Conservation (phyloP, 2,329 filamentous ascomycete species). For the Paecilomyces variotii region DNA sequence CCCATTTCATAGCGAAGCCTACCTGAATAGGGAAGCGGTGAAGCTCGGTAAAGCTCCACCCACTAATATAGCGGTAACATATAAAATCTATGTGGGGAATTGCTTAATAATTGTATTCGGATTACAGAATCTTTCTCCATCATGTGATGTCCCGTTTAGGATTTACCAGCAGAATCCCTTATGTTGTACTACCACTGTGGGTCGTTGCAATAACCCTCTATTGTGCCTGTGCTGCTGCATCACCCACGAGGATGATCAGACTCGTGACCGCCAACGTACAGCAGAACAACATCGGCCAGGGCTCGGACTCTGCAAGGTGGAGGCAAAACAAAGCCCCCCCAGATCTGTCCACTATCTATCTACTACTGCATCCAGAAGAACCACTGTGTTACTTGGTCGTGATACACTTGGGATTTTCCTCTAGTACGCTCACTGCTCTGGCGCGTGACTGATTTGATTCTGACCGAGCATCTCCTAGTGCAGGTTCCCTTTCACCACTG, state of each 20-base stretch:
- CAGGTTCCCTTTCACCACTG: background rate
- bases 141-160: too few species aligned
- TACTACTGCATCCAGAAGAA: background rate
- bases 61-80: too few species aligned
- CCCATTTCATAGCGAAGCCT: too few species aligned
- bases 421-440: background rate
- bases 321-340: background rate
- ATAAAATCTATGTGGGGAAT: too few species aligned
- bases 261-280: background rate
- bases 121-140: too few species aligned
- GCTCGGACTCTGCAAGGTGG: background rate
- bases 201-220: background rate
- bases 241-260: background rate
- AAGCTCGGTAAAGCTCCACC: too few species aligned
- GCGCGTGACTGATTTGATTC: background rate
- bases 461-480: background rate
- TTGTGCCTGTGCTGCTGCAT: background rate
- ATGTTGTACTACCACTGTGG: too few species aligned
- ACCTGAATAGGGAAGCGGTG: too few species aligned
- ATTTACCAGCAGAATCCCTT: too few species aligned
- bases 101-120: too few species aligned
- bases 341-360: background rate
- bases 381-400: background rate
- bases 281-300: background rate
- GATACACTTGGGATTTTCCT: background rate